These are phyloP conservation scores for Clausena lansium DNA, from an alignment of 345 rosid genomes.

Conservation along the genomic window DNA sequence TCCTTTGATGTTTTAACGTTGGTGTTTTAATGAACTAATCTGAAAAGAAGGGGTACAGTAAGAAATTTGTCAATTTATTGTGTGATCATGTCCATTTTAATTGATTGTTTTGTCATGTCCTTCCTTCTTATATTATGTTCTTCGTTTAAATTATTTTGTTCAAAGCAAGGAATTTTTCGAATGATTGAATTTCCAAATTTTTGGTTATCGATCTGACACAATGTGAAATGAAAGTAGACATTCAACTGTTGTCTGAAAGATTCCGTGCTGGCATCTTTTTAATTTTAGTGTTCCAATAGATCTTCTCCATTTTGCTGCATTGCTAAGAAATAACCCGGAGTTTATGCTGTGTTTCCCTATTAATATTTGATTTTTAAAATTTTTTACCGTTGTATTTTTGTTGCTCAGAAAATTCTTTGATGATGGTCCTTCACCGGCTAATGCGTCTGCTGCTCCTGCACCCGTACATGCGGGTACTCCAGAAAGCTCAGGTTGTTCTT, in stretches of 20 bases:
- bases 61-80: neutral
- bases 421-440: constrained; percentile 36
- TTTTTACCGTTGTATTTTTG: constrained; percentile 9
- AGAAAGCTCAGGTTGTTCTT: constrained; percentile 39
- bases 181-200: neutral
- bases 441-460: constrained; percentile 28
- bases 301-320: neutral
- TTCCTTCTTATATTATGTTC: neutral
- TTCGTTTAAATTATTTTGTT: neutral
- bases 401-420: constrained; percentile 53
- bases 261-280: neutral
- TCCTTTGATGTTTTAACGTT: neutral
- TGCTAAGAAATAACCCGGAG: too few relatives aligned
- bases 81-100: neutral
- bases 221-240: neutral
- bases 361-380: constrained; percentile 3
- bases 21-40: neutral
- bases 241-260: neutral
- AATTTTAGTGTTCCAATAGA: neutral
- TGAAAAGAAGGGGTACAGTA: neutral
- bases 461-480: constrained; percentile 26
- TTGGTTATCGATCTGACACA: neutral
- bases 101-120: neutral
- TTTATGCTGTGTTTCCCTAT: neutral
- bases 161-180: neutral